Evolutionary conservation across 768 basidiomycete species (phyloP).

Genomic region (Kwoniella bestiolae): DNA sequence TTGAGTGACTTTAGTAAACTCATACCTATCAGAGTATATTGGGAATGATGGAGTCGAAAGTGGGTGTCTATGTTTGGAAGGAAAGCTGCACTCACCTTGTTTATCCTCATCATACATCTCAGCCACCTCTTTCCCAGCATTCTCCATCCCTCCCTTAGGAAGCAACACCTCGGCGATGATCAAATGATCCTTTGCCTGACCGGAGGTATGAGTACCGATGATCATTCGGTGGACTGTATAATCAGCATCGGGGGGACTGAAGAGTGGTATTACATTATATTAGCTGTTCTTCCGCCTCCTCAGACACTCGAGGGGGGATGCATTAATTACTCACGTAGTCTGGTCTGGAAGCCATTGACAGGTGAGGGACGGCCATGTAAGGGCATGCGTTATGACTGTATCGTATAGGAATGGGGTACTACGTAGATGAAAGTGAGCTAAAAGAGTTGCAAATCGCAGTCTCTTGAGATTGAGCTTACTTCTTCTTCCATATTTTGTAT

Average conservation of each 20-base stretch:
- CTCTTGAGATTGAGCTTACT: no score
- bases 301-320: no score
- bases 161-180: constrained; percentile 94
- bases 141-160: constrained; percentile 72
- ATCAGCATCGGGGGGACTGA: constrained; percentile 84
- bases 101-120: constrained; percentile 92
- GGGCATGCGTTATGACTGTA: constrained; percentile 92
- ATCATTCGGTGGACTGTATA: constrained; percentile 93
- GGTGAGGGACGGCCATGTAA: constrained; percentile 97
- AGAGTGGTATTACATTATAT: not conserved
- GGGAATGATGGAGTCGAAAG: no score
- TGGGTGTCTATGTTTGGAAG: no score
- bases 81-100: constrained; percentile 61
- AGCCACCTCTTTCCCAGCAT: constrained; percentile 64
- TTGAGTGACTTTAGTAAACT: not conserved
- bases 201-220: constrained; percentile 96
- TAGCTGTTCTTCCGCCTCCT: no score
- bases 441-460: not conserved
- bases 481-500: constrained; percentile 61
- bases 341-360: constrained; percentile 99
- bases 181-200: constrained; percentile 89
- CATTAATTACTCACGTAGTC: constrained; percentile 70
- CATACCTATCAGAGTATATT: no score
- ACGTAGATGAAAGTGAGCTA: not conserved
- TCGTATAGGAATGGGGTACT: constrained; percentile 98